phyloP scores from a whole-genome alignment of 257 asterid species.

The Leptodermis oblonga region DNA sequence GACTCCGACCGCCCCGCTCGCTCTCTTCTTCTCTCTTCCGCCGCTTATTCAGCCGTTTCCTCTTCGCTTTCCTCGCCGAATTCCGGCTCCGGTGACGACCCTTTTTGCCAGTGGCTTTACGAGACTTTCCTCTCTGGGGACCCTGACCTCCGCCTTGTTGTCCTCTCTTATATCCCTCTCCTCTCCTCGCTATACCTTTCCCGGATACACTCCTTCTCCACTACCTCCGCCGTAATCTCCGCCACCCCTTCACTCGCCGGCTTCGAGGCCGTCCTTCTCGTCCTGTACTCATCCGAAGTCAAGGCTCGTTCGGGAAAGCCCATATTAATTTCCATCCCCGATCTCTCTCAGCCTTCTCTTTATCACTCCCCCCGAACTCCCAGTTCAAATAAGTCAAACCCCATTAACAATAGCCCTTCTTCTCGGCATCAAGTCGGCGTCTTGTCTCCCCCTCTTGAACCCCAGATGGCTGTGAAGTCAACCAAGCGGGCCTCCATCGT shows the following conservation, averaged over 20 bases:
- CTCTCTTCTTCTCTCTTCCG: constrained; percentile 76
- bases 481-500: constrained; percentile 88
- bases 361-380: constrained; percentile 69
- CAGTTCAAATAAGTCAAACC: constrained; percentile 30
- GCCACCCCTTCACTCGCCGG: constrained; percentile 56
- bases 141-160: constrained; percentile 78
- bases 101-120: constrained; percentile 92
- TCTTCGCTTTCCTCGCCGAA: constrained; percentile 45
- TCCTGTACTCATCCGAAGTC: constrained; percentile 66
- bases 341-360: constrained; percentile 85
- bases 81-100: constrained; percentile 74
- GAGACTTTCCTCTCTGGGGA: constrained; percentile 76
- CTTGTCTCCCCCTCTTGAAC: constrained; percentile 68
- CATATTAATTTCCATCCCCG: constrained; percentile 61
- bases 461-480: constrained; percentile 83
- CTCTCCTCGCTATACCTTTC: constrained; percentile 56
- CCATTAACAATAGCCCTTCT: constrained; percentile 18
- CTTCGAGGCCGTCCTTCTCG: constrained; percentile 83
- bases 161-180: constrained; percentile 69
- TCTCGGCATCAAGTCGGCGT: constrained; percentile 45
- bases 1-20: constrained; percentile 93
- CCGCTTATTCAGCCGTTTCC: constrained; percentile 61
- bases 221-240: constrained; percentile 24
- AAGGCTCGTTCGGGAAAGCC: constrained; percentile 78
- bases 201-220: constrained; percentile 53